Base-by-base conservation (phyloP, 2,329 filamentous ascomycete species). In the Arthrobotrys pseudoclavata region DNA sequence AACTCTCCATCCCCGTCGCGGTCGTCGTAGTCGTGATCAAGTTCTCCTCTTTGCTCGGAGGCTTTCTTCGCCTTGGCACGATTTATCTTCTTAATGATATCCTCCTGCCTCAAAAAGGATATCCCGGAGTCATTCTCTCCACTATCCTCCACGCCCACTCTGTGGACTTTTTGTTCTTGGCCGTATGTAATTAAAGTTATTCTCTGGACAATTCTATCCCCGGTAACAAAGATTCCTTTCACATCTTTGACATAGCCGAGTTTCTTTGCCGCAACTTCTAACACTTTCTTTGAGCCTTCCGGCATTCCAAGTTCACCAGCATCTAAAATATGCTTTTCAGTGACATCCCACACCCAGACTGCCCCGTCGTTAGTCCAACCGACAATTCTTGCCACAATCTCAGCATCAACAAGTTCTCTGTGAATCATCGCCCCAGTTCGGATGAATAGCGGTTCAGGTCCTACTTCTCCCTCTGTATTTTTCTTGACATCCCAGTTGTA, bases 321-420 rank as follows among this genome's bases (percentile, higher is more conserved):
- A 34, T 70, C 52, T 20, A 76, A 22, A 12, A 76, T 52, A 26
- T 69, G 12, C n/a, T 67, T 76, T 61, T 76, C 72, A n/a, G 10
- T 67, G 10, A 76, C 29, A 20, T 76, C 72, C 72, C 72, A 76
- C 2, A 76, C 52, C 72, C 72, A 76, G 22, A 76, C 50, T 4
- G 72, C 66, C n/a, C 60, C 61, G 13, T 70, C 45, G 5, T 70
- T 66, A 0, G 47, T 52, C 64, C 66, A 76, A 2, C 72, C 72
- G 0, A 76, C 72, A 10, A 76, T 40, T 9, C 72, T 57, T 18
- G 60, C 47, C n/a, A 76, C 37, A 9, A 76, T 60, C 18, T 76
- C 66, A 5, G 72, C 72, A 47, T 76, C 72, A 1, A 76, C 24
- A 4, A 70, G 40, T 7, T 67, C 40, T 10, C 64, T 12, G 52